phyloP scores from a whole-genome alignment of 2,329 filamentous ascomycete species.

The Westerdykella sp. region DNA sequence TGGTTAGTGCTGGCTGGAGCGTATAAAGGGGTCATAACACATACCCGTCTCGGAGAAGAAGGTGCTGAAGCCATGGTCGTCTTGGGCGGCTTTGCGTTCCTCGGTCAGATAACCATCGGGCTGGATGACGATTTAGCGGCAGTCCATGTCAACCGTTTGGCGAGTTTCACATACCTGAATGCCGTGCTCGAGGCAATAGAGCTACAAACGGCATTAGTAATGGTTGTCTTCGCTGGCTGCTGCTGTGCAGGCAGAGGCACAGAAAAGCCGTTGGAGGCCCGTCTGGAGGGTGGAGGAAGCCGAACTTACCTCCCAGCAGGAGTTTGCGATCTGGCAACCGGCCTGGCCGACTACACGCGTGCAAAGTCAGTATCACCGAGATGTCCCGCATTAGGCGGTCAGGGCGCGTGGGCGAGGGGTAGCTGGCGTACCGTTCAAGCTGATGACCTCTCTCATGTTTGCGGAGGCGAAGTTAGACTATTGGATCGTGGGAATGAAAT shows the following conservation, averaged over 20 bases:
- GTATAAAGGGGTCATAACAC: slow-evolving; percentile 20
- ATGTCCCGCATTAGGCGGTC: slow-evolving; percentile 36
- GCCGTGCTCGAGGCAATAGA: slow-evolving; percentile 99
- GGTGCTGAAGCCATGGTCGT: slow-evolving; percentile 97
- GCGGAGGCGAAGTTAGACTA: slow-evolving; percentile 19
- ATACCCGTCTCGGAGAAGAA: slow-evolving; percentile 99
- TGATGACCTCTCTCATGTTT: slow-evolving; percentile 99
- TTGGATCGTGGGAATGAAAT: slow-evolving; percentile 26
- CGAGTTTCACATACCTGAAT: slow-evolving; percentile 69
- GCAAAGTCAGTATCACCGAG: slow-evolving; percentile 47
- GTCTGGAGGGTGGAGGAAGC: slow-evolving; percentile 9
- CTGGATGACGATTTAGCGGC: slow-evolving; percentile 45
- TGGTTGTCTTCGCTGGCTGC: slow-evolving; percentile 28
- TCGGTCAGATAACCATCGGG: slow-evolving; percentile 98
- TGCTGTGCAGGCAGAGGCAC: slow-evolving; percentile 25
- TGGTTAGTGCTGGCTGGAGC: slow-evolving; percentile 17
- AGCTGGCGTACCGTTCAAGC: slow-evolving; percentile 80
- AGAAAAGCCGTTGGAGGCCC: slow-evolving; percentile 20
- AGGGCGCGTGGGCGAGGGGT: slow-evolving; percentile 36
- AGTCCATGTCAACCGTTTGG: neutral
- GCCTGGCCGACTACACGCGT: slow-evolving; percentile 86
- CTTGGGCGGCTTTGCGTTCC: slow-evolving; percentile 88
- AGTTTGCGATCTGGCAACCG: slow-evolving; percentile 99
- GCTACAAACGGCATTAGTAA: slow-evolving; percentile 49
- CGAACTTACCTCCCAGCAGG: slow-evolving; percentile 96